These are phyloP conservation scores for Cladophialophora carrionii DNA, from an alignment of 2,329 filamentous ascomycete genomes.

Conservation along the genomic window DNA sequence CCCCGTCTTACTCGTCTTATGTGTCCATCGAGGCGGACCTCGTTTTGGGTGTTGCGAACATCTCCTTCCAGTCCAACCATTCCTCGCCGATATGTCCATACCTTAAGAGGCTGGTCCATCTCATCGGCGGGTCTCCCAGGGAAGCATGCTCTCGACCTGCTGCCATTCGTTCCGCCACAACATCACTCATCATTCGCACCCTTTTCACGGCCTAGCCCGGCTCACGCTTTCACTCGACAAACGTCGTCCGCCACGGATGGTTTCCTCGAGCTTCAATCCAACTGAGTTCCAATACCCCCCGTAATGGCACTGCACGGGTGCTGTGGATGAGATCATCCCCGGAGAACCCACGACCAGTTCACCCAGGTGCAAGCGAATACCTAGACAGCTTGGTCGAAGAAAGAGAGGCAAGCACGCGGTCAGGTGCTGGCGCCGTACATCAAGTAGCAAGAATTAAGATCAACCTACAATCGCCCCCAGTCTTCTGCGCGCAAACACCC, in stretches of 20 bases:
- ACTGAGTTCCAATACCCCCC: background rate
- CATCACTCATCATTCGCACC: background rate
- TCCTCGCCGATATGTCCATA: background rate
- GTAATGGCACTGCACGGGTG: background rate
- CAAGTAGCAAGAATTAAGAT: background rate
- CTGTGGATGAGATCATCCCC: background rate
- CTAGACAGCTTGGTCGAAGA: background rate
- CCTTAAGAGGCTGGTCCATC: background rate
- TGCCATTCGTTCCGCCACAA: background rate
- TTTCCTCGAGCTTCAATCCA: background rate
- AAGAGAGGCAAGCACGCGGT: background rate
- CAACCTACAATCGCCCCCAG: background rate
- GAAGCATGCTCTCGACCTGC: background rate
- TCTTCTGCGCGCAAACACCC: background rate
- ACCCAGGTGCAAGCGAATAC: background rate
- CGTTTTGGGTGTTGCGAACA: background rate
- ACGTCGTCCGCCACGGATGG: background rate
- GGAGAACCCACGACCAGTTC: background rate
- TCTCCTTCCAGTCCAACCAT: no score
- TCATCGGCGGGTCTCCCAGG: background rate
- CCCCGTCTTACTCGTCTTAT: background rate
- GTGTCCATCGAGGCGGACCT: background rate
- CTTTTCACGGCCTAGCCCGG: background rate
- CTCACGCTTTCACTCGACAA: background rate
- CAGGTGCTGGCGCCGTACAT: background rate